Base-by-base conservation (phyloP, 176 grass and related monocot species). In the Cymbopogon citratus region DNA sequence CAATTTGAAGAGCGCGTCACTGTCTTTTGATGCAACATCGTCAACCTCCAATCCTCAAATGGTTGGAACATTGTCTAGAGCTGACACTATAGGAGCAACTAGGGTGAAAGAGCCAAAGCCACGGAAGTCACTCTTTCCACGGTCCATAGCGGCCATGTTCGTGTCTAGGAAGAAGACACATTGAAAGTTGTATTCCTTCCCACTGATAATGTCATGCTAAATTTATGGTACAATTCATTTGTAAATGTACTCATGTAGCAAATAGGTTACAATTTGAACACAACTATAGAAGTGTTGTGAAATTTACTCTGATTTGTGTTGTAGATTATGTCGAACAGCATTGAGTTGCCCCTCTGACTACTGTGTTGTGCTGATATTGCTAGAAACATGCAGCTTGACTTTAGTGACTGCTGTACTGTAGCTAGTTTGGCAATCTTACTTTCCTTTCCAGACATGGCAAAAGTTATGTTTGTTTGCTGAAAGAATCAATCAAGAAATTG, bases 141-240 rank as follows among this genome's bases (percentile, higher is more conserved):
- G 85, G 43, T 76, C 87, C 77, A 61, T 94, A 68, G 72, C 77
- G 44, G 40, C 77, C 8, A 87, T 92, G 80, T 92, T 94, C 34
- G 83, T 85, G 67, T 84, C 72, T 44, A 91, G 57, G 85, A 94
- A 86, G 83, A 97, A 97, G 79, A 79, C 84, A 16, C 89, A 90
- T 75, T 77, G 79, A 9, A 90, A 85, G 63, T 81, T 81, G 48
- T 3, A 62, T 7, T 65, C 36, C 0, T 74, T 84, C 54, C 3
- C 12, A 23, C n/a, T 23, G 9, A 3, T 81, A 72, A 59, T 77
- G 38, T n/a, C n/a, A 39, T 85, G 19, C 35, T 18, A 2, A 71
- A 66, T 49, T 4, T 77, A 59, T 49, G 21, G 75, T 76, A 59
- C 64, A 13, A 12, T 76, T 83, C 36, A 74, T 85, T 66, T 85